Base-by-base conservation (phyloP, 768 basidiomycete genomes). In the Floccularia luteovirens region DNA sequence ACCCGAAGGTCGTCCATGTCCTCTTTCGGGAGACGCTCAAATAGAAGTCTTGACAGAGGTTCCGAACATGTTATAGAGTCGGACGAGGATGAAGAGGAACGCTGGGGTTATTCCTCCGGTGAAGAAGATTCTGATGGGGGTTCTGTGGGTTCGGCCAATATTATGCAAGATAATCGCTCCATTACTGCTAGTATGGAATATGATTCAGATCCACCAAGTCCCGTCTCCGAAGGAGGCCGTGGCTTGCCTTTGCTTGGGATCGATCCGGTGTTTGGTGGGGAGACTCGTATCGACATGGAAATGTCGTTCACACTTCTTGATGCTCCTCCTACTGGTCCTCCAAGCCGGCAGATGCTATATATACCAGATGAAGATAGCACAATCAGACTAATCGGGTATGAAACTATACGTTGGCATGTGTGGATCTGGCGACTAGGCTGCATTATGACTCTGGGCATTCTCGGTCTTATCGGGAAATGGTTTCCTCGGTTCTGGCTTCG, bases 101-200 rank as follows among this genome's bases (percentile, higher is more conserved):
- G 87, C n/a, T 92, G 90, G 90, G 90, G 90, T 3, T 92, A 91
- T 59, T 79, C 83, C n/a, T 90, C 90, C 2, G 86, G 77, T 17
- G 90, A 92, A 52, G 86, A 83, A 50, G 75, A 77, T 17, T 68
- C 66, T 16, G 68, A 74, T 10, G 63, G 59, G 19, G 71, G 67
- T 23, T 62, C 59, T 3, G 43, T 52, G 19, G 61, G 50, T 32
- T 58, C 58, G 22, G 43, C 59, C 39, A 52, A 57, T 10, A 49
- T 58, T 22, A 58, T 60, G 13, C 57, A 43, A 23, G 74, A 73
- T 44, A 64, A 66, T 31, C 54, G 59, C 16, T 75, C 72, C 7
- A 61, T 72, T 21, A 61, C 69, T 21, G 75, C 71, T 17, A 82
- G 85, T 39, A 72, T 84, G 61, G 72, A 77, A 30, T 87, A 82